Percentiles rank a stretch among this genome's conserved stretches.
These are phyloP conservation scores for Hygrocybe coccinea DNA, from an alignment of 768 basidiomycete species.

Conservation along the genomic window DNA sequence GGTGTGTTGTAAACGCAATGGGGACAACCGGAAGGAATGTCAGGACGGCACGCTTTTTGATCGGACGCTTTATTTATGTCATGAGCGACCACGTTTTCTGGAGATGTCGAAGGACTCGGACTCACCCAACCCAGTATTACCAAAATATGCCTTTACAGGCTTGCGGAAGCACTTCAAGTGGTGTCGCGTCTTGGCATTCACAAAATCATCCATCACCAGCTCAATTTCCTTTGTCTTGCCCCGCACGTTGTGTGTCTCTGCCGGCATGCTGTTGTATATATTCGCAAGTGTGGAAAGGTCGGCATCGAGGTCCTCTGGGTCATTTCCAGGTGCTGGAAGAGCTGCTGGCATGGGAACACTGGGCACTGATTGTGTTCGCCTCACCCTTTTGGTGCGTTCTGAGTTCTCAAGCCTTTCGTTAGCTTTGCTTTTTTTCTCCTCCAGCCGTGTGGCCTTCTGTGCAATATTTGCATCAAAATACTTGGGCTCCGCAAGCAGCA, in stretches of 20 bases:
- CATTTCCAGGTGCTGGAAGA: too few species aligned
- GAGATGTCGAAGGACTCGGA: too few species aligned
- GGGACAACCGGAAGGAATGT: too few species aligned
- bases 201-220: constrained; percentile 15
- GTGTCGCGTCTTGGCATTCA: constrained; percentile 16
- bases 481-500: not conserved
- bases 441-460: not conserved
- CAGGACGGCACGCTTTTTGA: too few species aligned
- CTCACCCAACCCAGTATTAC: constrained; percentile 10
- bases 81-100: too few species aligned
- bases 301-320: too few species aligned
- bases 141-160: constrained; percentile 10
- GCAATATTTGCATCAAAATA: not conserved
- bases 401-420: not conserved
- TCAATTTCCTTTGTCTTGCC: constrained; percentile 4
- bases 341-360: not conserved
- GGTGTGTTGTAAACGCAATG: too few species aligned
- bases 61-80: too few species aligned
- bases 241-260: too few species aligned
- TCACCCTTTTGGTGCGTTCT: not conserved
- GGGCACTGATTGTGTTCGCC: not conserved
- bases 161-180: constrained; percentile 10
- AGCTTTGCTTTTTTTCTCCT: not conserved
- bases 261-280: too few species aligned
- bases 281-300: too few species aligned